Evolutionary conservation across 371 early-diverging fungal species (phyloP).

Genomic region (Syncephalastrum contaminatum): DNA sequence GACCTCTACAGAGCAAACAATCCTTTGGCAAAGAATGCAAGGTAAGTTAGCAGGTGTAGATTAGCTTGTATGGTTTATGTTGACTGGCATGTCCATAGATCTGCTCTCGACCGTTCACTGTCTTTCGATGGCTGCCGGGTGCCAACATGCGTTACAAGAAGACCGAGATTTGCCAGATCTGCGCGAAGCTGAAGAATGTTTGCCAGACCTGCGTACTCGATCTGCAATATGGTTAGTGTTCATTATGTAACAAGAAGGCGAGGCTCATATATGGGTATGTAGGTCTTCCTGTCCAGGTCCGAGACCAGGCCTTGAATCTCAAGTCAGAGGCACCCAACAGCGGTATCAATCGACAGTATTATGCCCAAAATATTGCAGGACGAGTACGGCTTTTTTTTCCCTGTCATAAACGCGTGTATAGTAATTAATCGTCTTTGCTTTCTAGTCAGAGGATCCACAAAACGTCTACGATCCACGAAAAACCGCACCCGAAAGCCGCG

Average conservation of each 20-base stretch:
- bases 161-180: slow-evolving; percentile 96
- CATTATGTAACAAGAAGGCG: neutral
- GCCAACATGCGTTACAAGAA: slow-evolving; percentile 93
- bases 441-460: slow-evolving; percentile 47
- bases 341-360: slow-evolving; percentile 88
- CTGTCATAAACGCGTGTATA: neutral
- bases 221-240: slow-evolving; percentile 78
- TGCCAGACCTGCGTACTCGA: slow-evolving; percentile 97
- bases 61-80: neutral
- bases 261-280: neutral
- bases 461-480: slow-evolving; percentile 71
- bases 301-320: slow-evolving; percentile 83
- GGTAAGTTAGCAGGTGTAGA: slow-evolving; percentile 23
- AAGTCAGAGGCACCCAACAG: slow-evolving; percentile 76
- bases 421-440: neutral
- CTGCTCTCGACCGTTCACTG: slow-evolving; percentile 92
- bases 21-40: slow-evolving; percentile 91
- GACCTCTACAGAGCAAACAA: slow-evolving; percentile 67
- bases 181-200: slow-evolving; percentile 96
- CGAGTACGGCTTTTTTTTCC: slow-evolving; percentile 43
- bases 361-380: slow-evolving; percentile 81
- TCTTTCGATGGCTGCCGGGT: slow-evolving; percentile 96
- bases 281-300: slow-evolving; percentile 89
- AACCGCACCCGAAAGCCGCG: slow-evolving; percentile 78
- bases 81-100: slow-evolving; percentile 44